Base-by-base conservation (phyloP, 768 basidiomycete species). In the Leucosporidium yakuticum region DNA sequence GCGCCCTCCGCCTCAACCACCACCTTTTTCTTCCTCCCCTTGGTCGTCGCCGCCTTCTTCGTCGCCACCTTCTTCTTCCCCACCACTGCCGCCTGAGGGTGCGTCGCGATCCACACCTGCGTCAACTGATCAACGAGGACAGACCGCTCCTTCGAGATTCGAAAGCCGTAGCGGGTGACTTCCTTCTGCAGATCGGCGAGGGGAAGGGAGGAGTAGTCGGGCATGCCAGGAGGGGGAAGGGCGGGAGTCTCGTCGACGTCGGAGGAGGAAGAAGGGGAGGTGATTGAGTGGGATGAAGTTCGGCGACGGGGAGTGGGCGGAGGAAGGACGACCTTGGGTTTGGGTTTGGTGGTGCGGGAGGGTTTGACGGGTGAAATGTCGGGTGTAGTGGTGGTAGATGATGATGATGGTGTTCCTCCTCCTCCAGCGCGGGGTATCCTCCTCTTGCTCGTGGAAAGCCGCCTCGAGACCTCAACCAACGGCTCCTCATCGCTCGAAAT, bases 121-220 rank as follows among this genome's bases (percentile, higher is more conserved):
- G 31, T n/a, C 23, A 73, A 29, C 47, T 73, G 71, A n/a, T 44
- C 54, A 21, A 64, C 65, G 56, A 73, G 48, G 23, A 73, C 71
- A 5, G 21, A 23, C 14, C 44, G 61, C 60, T 73, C 71, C 29
- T 65, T 69, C 15, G 62, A 59, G 32, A 63, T 31, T 23, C 68
- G 65, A 36, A 61, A 69, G 27, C 71, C 71, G 57, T 67, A 73
- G 56, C 59, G 51, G 15, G 29, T 23, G 29, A 67, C 68, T 21
- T 69, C 58, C 19, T 65, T 64, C 55, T 73, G 71, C 2, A 73
- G 60, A 3, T 55, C 48, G 20, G 65, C 17, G 55, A 69, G 32
- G 0, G 68, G 25, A 15, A 39, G 23, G 0, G 49, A 20, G 11
- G 68, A 44, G 57, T 67, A 73, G 49, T 60, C 60, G 12, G 71